Percentiles rank a stretch among this genome's conserved stretches.
These are phyloP conservation scores for Fomitiporia mediterranea DNA, from an alignment of 1,284 basidiomycete genomes.

Conservation along the genomic window DNA sequence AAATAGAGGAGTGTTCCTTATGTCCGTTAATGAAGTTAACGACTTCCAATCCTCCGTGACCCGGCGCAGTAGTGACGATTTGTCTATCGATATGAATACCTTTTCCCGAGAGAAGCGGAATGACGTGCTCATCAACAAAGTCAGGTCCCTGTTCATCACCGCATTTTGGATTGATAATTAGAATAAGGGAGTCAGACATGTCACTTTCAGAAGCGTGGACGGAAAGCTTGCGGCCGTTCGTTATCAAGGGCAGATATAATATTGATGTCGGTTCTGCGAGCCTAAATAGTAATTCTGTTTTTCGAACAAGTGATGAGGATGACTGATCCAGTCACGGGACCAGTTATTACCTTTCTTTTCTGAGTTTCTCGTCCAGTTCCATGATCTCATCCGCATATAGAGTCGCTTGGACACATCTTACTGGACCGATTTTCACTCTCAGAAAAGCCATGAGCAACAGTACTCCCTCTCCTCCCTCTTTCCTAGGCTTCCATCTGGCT, in stretches of 20 bases:
- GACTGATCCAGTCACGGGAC: not conserved
- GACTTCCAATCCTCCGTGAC: conserved; percentile 58
- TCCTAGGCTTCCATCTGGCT: conserved; percentile 79
- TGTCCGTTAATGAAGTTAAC: conserved; percentile 35
- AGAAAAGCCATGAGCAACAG: conserved; percentile 10
- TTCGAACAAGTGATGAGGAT: not conserved
- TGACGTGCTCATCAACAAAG: conserved; percentile 55
- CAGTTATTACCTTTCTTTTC: not conserved
- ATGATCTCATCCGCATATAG: not conserved
- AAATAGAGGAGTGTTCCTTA: conserved; percentile 27
- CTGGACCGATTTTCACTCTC: not conserved
- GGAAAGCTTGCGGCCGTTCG: not conserved
- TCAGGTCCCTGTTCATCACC: conserved; percentile 38
- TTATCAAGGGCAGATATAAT: too few species aligned
- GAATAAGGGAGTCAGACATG: conserved; percentile 19
- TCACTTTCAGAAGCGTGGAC: not conserved
- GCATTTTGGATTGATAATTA: conserved; percentile 43
- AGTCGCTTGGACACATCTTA: not conserved
- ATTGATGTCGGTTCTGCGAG: too few species aligned
- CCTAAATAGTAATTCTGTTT: too few species aligned
- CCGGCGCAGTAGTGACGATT: conserved; percentile 45
- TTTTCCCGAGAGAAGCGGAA: conserved; percentile 55
- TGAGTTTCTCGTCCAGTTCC: not conserved
- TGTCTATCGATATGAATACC: conserved; percentile 37
- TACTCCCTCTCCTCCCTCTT: conserved; percentile 30